Evolutionary conservation across 108 stramenopile genomes (phyloP), one percentile per base, ranked within the genome.

Genomic region (Fistulifera pelliculosa): DNA sequence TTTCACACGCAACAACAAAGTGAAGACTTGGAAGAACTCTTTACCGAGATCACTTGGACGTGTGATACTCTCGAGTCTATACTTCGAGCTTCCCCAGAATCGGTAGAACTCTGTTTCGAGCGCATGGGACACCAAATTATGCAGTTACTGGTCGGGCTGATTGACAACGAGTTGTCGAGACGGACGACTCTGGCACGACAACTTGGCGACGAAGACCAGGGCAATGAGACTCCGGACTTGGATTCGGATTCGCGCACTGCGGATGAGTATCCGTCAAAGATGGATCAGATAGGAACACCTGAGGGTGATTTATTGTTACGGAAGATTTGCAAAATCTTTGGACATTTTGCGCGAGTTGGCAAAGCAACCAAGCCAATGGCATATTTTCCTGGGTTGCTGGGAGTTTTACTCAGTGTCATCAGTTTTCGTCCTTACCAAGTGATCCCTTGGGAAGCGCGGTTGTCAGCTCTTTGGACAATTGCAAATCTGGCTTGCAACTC

Each of bases 281-380:
- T 50, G 22, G 38, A 19, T 8, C 16, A 54, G 39, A 52, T 17
- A 15, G 60, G 47, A 0, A 54, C 27, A 28, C 51, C 38, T n/a
- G 64, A 64, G 19, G 56, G 55, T 16, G 67, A 71, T 38, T 38
- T 58, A 12, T 28, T 74, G n/a, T 47, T 82, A 14, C 58, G 52
- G 2, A 72, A 73, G 38, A 60, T 59, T 4, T 69, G 74, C 11
- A 75, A 76, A 44, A 67, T 77, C 21, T 50, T 82, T 8, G 81
- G 81, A 0, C 81, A 82, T 54, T 78, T 75, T 61, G 81, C 81
- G 24, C 61, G 76, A 43, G 76, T 82, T 25, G 69, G 71, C 7
- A 22, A 49, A 4, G 66, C 70, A 2, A 78, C 74, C 25, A 44
- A 64, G 42, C 47, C 69, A 18, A 54, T 82, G 40, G 81, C 81